These are phyloP conservation scores for Dothistroma septosporum DNA, from an alignment of 2,329 filamentous ascomycete genomes.

Conservation along the genomic window DNA sequence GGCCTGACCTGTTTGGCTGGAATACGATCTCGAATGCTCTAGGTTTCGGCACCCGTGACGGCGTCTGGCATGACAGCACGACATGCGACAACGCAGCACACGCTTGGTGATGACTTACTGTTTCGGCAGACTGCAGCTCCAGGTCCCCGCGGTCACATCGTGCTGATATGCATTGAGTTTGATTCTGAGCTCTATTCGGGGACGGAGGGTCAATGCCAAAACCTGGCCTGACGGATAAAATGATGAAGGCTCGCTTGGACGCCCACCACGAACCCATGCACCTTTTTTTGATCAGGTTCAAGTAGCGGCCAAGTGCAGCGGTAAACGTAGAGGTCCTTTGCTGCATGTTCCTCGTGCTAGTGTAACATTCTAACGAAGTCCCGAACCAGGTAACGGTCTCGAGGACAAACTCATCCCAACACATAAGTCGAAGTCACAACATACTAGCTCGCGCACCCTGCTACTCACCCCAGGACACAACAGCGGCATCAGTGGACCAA, in stretches of 20 bases:
- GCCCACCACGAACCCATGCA: conserved; percentile 1
- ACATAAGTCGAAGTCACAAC: conserved; percentile 6
- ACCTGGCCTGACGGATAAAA: background rate
- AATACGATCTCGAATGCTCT: conserved; percentile 1
- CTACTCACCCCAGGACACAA: conserved; percentile 15
- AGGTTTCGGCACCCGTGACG: conserved; percentile 1
- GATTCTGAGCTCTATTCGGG: background rate
- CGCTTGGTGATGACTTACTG: background rate
- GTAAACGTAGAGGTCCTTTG: background rate
- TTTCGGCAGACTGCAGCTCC: background rate
- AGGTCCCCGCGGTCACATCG: conserved; percentile 5
- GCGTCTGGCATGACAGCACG: conserved; percentile 2
- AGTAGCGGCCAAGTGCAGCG: background rate
- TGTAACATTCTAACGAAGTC: conserved; percentile 14
- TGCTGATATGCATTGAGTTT: background rate
- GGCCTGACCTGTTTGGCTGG: background rate
- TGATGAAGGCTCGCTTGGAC: background rate
- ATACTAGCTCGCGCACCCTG: conserved; percentile 12
- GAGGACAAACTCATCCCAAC: conserved; percentile 8
- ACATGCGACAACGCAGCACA: background rate
- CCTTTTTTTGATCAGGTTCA: background rate
- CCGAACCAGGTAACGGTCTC: conserved; percentile 15
- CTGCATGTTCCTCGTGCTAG: conserved; percentile 8
- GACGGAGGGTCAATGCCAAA: background rate
- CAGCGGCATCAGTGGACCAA: conserved; percentile 12